Evolutionary conservation across 805 yeast genomes (phyloP), one percentile per base, ranked within the genome.

Genomic region (Teunomyces lycoperdinae): DNA sequence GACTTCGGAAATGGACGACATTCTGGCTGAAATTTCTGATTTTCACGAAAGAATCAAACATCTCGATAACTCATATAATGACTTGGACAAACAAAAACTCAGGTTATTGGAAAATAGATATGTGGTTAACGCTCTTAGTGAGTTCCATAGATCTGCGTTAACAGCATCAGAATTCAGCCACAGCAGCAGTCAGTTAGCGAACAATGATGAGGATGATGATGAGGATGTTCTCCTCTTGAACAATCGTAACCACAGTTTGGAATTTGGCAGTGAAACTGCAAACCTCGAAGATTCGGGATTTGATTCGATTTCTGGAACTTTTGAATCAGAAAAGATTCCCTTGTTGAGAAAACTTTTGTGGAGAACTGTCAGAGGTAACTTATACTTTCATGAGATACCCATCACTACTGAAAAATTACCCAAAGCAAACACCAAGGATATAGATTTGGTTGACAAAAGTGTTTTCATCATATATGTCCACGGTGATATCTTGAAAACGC

Each of bases 291-390:
- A 56, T 3, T 46, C 61, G 2, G 62, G 64, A 3, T 67, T 63
- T 57, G 61, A 66, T 48, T 58, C 71, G 9, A 58, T 73, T 17
- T 59, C 69, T 0, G 78, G 76, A 2, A 57, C 73, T 1, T 63
- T 73, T 8, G 63, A 61, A 3, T 51, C 67, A 26, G 68, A 63
- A 3, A 71, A 71, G 50, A 60, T 73, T 9, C 70, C 68, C 2
- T 49, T 71, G 3, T 60, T 73, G 44, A 57, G 77, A 41, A 68
- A 66, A 24, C 69, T 73, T 30, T 56, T 73, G 38, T 73, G 77
- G 77, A 63, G 78, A 52, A 66, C 75, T 0, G 59, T 70, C 31
- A 56, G 76, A 47, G 78, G 78, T 17, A 73, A 73, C 54, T 59
- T 72, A 42, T 71, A 54, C 50, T 71, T 73, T 52, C 65, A 67